Evolutionary conservation across 2,329 filamentous ascomycete genomes (phyloP).

Genomic region (Madurella fahalii): DNA sequence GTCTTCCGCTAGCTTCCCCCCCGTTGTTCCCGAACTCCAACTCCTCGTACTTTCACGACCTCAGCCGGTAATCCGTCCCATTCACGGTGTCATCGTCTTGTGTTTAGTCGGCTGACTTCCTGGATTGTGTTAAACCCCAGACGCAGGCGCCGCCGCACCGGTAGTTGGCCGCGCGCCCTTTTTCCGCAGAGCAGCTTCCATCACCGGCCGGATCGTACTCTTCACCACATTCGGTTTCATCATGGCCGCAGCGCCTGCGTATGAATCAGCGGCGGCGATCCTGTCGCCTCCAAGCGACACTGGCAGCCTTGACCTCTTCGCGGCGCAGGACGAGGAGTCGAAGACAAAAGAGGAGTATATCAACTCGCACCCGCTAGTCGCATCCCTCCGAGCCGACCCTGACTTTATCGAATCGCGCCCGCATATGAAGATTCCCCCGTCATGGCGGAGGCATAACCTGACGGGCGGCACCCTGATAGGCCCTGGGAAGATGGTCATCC

Average conservation of each 20-base stretch:
- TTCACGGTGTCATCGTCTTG: neutral
- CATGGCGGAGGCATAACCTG: constrained; percentile 68
- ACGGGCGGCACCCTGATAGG: constrained; percentile 78
- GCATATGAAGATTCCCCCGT: constrained; percentile 76
- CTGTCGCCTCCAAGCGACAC: constrained; percentile 54
- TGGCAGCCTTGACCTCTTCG: constrained; percentile 67
- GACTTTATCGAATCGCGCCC: constrained; percentile 74
- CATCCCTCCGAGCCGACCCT: constrained; percentile 61
- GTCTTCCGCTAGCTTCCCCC: neutral
- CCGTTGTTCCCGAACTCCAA: neutral
- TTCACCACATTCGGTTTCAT: constrained; percentile 50
- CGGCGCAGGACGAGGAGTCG: constrained; percentile 50
- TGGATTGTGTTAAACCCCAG: constrained; percentile 9
- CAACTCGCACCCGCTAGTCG: constrained; percentile 67
- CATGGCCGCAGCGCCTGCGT: constrained; percentile 52
- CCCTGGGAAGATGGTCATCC: constrained; percentile 70
- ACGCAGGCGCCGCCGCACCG: constrained; percentile 14
- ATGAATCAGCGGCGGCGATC: constrained; percentile 45
- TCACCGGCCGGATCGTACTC: constrained; percentile 44
- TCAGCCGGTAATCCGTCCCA: constrained; percentile 15
- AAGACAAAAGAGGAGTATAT: constrained; percentile 68
- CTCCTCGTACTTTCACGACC: constrained; percentile 18
- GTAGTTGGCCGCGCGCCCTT: constrained; percentile 33
- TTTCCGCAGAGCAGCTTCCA: constrained; percentile 41
- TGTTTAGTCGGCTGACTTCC: neutral